Base-by-base conservation (phyloP, 768 basidiomycete genomes). In the Atractiella rhizophila region DNA sequence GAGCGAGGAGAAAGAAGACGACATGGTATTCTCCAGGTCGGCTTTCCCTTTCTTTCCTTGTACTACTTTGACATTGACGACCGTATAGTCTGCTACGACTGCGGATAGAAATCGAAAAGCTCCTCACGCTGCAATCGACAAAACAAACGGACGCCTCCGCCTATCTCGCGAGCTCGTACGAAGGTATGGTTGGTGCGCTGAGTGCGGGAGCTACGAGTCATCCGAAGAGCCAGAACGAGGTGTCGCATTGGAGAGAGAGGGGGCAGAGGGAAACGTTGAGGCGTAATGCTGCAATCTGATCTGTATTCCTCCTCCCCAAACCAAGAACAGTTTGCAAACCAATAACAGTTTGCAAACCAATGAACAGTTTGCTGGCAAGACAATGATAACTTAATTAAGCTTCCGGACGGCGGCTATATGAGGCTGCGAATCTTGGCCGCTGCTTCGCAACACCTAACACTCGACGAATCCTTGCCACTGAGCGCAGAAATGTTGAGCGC, bases 1-100 rank as follows among this genome's bases (percentile, higher is more conserved):
- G 48, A 80, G 78, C 3, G 68, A 68, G 28, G 74, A 78, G 45
- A 74, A 72, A 30, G 82, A 91, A 49, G 86, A 91, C 56, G 80
- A 80, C 8, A 91, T 94, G 85, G 77, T 96, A 35, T 91, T 91
- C 54, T 71, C 76, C 19, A 85, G 85, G 88, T 88, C 54, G 49
- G 72, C n/a, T 55, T 12, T 13, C 24, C 10, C 3, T 44, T 16
- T 7, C 35, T n/a, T 6, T 6, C 23, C 31, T 37, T 4, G 9
- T 5, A 9, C 10, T 7, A 30, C 4, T 37, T 16, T 25, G 48
- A 48, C 5, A 53, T 57, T 12, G 28, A 21, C 26, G 13, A 37
- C 18, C 19, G 4, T n/a, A 4, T 29, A 46, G 46, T 15, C 18
- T 47, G 15, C 43, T 43, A 8, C 43, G 46, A 13, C 20, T 47